phyloP scores from a whole-genome alignment of 208 protist genomes.

The Trichomonas tenax region DNA sequence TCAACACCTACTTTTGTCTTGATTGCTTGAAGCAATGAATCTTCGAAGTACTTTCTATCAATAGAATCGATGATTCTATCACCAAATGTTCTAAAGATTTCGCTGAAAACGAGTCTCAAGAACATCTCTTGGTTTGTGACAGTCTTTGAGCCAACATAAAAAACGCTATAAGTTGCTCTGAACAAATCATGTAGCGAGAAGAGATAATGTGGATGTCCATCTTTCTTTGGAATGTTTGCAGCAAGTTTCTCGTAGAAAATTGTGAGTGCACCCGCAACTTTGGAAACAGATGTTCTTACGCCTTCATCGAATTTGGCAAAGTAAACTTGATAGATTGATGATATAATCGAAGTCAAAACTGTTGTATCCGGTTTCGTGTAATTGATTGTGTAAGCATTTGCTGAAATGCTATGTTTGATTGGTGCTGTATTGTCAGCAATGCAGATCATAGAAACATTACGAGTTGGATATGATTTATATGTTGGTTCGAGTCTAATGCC shows the following conservation, averaged over 20 bases:
- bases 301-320: neutral
- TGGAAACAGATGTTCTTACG: neutral
- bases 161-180: slow-evolving; percentile 75
- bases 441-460: neutral
- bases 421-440: neutral
- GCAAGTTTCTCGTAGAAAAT: neutral
- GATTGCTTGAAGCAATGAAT: neutral
- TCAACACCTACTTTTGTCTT: neutral
- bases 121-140: slow-evolving; percentile 58
- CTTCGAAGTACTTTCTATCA: slow-evolving; percentile 77
- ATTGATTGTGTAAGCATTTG: neutral
- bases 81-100: slow-evolving; percentile 80
- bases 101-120: slow-evolving; percentile 79
- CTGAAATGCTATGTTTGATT: neutral
- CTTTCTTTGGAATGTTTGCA: neutral
- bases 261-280: neutral
- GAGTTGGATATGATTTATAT: neutral
- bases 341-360: neutral
- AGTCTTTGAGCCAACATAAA: slow-evolving; percentile 60
- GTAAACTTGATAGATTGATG: neutral
- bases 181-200: slow-evolving; percentile 91
- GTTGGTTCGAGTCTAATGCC: neutral
- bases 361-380: neutral
- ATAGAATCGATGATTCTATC: slow-evolving; percentile 77
- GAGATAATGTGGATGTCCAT: slow-evolving; percentile 66